Base-by-base conservation (phyloP, 2,329 filamentous ascomycete genomes). In the Monilinia fructigena region DNA sequence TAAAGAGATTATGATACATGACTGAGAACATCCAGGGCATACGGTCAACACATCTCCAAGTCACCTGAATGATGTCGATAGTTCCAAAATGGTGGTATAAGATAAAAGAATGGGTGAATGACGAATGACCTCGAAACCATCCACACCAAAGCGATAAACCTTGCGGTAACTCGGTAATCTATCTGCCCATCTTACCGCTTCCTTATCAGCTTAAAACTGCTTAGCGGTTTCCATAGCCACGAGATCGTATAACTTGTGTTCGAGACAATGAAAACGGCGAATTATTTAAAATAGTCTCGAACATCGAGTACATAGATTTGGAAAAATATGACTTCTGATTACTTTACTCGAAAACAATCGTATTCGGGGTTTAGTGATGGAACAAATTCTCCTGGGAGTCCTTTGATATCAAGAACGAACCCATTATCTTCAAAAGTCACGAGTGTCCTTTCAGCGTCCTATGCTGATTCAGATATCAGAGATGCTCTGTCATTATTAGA, bases 401-500 rank as follows among this genome's bases (percentile, higher is more conserved):
- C 63, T 71, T 75, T 65, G 72, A 73, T 67, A 69, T 76, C 31
- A 70, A 72, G 76, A 35, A 76, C 77, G 58, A 84, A 86, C 77
- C 89, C 92, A 10, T 81, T 98, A 42, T 88, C 91, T 10, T 89
- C 89, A 68, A 92, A 95, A 75, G 86, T 97, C 72, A 91, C 92
- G 31, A 89, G 86, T 68, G 90, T 98, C 52, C 85, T 98, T 59
- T 97, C 95, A 4, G 89, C 92, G 2, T 97, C 94, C 0, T 97
- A 97, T 79, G 90, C 93, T 8, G 95, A 98, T 78, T 84, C 91
- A 6, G 94, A 97, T 72, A 96, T 98, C 72, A 87, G 92, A 70
- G 91, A 96, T 80, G 89, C 93, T 18, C 80, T 99, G 40, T 82
- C 85, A 63, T 86, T 95, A 0, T 80, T 98, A 26, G 94, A 97